Evolutionary conservation across 2,329 filamentous ascomycete species (phyloP).

Genomic region (Colletotrichum horii): DNA sequence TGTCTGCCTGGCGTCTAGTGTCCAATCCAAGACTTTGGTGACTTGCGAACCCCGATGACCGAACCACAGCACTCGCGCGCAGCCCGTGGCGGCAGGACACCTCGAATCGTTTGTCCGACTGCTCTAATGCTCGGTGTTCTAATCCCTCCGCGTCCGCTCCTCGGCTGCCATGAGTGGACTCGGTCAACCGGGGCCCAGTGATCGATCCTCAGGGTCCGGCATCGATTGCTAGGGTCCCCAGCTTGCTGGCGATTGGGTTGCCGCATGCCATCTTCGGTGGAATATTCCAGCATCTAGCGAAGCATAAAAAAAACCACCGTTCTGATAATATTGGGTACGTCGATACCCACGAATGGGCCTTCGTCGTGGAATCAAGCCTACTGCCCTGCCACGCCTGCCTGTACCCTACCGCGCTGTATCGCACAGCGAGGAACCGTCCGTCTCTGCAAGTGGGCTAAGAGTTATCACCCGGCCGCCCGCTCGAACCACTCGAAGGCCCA

Average conservation of each 20-base stretch:
- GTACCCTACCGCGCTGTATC: not conserved
- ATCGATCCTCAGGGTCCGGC: conserved; percentile 15
- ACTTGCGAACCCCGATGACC: not conserved
- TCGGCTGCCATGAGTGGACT: not conserved
- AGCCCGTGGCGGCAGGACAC: not conserved
- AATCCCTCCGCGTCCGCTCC: conserved; percentile 18
- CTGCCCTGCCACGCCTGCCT: not conserved
- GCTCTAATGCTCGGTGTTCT: not conserved
- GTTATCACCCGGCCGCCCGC: not conserved
- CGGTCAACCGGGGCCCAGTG: not conserved
- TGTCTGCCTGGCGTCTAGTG: not conserved
- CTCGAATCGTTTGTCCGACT: not conserved
- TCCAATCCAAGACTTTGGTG: not conserved
- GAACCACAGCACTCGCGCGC: not conserved
- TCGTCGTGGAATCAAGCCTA: not conserved
- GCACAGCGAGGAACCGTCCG: not conserved
- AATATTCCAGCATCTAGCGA: conserved; percentile 2
- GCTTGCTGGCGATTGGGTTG: not conserved
- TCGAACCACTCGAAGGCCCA: not conserved
- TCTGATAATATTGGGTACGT: not conserved
- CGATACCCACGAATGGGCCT: not conserved
- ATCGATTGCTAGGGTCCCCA: not conserved
- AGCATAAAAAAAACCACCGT: not conserved
- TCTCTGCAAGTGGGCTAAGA: not conserved
- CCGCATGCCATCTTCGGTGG: not conserved